Conservation (phyloP, 352 stramenopile genomes). For the Phytophthora multivora region DNA sequence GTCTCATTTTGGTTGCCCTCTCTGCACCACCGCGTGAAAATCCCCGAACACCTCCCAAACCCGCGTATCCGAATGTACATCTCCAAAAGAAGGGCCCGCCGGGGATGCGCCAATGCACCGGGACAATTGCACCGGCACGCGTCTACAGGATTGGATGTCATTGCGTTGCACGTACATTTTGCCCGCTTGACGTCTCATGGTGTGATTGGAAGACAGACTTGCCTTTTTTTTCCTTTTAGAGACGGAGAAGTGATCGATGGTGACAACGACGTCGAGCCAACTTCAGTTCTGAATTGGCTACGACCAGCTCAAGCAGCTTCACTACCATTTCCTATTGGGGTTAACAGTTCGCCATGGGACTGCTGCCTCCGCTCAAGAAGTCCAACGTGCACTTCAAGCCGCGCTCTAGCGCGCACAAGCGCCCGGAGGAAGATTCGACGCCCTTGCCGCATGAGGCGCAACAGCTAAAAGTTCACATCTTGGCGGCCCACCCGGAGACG, state of each 20-base stretch:
- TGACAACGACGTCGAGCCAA: not conserved
- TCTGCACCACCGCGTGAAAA: not conserved
- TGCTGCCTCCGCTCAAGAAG: conserved; percentile 32
- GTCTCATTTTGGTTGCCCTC: not conserved
- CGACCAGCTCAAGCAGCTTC: conserved; percentile 9
- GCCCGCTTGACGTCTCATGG: conserved; percentile 11
- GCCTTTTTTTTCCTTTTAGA: conserved; percentile 3
- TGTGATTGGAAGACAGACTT: conserved; percentile 8
- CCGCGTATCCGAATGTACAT: not conserved
- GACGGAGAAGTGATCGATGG: conserved; percentile 9
- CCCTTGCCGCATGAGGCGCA: conserved; percentile 47
- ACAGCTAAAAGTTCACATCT: conserved; percentile 64
- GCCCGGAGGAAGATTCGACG: conserved; percentile 5
- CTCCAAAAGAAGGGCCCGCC: conserved; percentile 10
- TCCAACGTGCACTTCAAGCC: conserved; percentile 25
- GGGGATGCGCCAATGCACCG: conserved; percentile 5
- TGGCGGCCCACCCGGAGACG: conserved; percentile 48
- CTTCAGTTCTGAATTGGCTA: conserved; percentile 24
- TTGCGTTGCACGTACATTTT: conserved; percentile 9
- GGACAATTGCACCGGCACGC: not conserved
- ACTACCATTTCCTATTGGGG: not conserved
- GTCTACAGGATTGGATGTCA: conserved; percentile 13
- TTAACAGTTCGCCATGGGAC: conserved; percentile 14
- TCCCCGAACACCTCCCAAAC: conserved; percentile 24
- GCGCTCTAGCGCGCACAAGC: conserved; percentile 11